These are phyloP conservation scores for Alectoria sarmentosa DNA, from an alignment of 495 filamentous ascomycete species.

Conservation along the genomic window DNA sequence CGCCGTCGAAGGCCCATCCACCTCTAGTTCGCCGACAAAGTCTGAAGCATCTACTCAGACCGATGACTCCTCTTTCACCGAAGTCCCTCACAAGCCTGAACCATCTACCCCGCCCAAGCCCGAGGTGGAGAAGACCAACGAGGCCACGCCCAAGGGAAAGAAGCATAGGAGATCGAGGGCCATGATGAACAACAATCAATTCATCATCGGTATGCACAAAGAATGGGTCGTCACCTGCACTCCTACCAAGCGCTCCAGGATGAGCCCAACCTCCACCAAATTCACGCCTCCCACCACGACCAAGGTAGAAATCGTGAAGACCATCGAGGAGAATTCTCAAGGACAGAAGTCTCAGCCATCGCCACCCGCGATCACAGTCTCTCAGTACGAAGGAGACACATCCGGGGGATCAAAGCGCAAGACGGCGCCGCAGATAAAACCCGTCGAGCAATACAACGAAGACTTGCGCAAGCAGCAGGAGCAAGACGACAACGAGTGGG, in stretches of 20 bases:
- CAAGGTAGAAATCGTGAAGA: not conserved
- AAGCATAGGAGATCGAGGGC: not conserved
- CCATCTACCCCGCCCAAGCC: not conserved
- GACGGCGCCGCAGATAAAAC: not conserved
- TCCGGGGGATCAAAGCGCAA: not conserved
- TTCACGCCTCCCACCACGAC: not conserved
- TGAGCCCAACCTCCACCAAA: not conserved
- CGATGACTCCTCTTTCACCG: not conserved
- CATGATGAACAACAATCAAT: constrained; percentile 1
- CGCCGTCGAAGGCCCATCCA: not conserved
- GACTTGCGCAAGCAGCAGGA: constrained; percentile 10
- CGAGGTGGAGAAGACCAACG: not conserved
- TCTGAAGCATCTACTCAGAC: constrained; percentile 9
- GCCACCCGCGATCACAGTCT: not conserved
- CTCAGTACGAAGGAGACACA: not conserved
- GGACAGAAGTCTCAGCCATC: not conserved
- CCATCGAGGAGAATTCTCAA: not conserved
- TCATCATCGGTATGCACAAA: constrained; percentile 5
- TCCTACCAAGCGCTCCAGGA: not conserved
- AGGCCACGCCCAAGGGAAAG: not conserved
- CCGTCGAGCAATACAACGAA: not conserved
- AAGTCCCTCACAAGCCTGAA: not conserved
- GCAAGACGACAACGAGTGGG: not conserved
- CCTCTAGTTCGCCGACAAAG: not conserved
- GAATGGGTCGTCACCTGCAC: constrained; percentile 5